Evolutionary conservation across 2,329 filamentous ascomycete genomes (phyloP).

Genomic region (Aspergillus carbonarius): DNA sequence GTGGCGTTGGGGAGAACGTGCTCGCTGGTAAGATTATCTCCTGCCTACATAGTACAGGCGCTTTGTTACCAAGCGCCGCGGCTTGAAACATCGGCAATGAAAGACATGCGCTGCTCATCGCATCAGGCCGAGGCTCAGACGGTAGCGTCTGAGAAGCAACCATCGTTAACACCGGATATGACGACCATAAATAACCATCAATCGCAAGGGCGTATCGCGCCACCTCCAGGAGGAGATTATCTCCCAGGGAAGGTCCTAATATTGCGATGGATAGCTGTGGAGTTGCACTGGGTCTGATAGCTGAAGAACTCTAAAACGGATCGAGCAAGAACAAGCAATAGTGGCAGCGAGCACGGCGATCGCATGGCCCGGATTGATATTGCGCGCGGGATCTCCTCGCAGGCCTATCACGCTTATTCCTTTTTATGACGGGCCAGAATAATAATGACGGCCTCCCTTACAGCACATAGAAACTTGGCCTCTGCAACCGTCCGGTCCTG

Average conservation of each 20-base stretch:
- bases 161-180: not conserved
- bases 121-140: not conserved
- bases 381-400: not conserved
- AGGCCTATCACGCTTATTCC: not conserved
- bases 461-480: not conserved
- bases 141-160: not conserved
- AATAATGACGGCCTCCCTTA: not conserved
- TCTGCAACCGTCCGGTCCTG: not conserved
- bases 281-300: constrained; percentile 6
- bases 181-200: not conserved
- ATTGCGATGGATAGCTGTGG: constrained; percentile 13
- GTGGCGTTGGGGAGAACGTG: constrained; percentile 14
- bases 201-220: constrained; percentile 4
- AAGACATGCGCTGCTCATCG: not conserved
- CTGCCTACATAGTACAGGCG: not conserved
- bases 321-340: constrained; percentile 8
- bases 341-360: constrained; percentile 5
- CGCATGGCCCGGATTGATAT: constrained; percentile 1
- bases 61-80: constrained; percentile 1
- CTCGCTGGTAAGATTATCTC: not conserved
- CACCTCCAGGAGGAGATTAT: not conserved
- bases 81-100: not conserved
- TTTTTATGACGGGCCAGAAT: not conserved
- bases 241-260: not conserved
- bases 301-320: constrained; percentile 8